A percentile compares a stretch with the other conserved stretches of the same genome.
Evolutionary conservation across 2,329 filamentous ascomycete species (phyloP).

Genomic region (Colletotrichum paranaense): DNA sequence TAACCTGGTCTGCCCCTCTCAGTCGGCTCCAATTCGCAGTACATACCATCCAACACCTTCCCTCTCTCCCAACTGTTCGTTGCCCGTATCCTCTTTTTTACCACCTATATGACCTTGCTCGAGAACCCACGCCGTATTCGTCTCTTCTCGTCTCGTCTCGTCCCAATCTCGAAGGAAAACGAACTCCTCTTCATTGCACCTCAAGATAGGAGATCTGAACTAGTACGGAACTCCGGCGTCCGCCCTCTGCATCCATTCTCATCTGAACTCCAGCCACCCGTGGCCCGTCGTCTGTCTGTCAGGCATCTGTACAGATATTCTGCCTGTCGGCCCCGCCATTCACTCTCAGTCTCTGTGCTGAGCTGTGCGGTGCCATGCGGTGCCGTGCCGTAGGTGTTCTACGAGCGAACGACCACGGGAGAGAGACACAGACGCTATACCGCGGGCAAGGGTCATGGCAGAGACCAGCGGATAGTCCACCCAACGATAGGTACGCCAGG

Average conservation of each 20-base stretch:
- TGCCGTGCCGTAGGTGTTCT: neutral
- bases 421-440: slow-evolving; percentile 10
- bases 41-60: slow-evolving; percentile 15
- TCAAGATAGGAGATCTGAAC: neutral
- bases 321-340: neutral
- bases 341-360: neutral
- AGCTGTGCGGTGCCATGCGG: neutral
- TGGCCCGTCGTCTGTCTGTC: slow-evolving; percentile 1
- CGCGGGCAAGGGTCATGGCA: slow-evolving; percentile 10
- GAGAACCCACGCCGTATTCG: slow-evolving; percentile 31
- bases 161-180: slow-evolving; percentile 10
- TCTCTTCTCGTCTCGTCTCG: slow-evolving; percentile 19
- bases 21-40: slow-evolving; percentile 11
- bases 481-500: slow-evolving; percentile 12
- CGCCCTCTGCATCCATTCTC: slow-evolving; percentile 12
- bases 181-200: neutral
- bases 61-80: neutral
- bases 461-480: slow-evolving; percentile 23
- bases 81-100: slow-evolving; percentile 2
- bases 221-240: slow-evolving; percentile 3
- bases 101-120: slow-evolving; percentile 8
- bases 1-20: neutral
- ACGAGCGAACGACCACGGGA: neutral
- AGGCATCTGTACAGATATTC: neutral
- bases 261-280: slow-evolving; percentile 4